Conservation (phyloP, 257 asterid species). For the Solanum lycopersicoides region DNA sequence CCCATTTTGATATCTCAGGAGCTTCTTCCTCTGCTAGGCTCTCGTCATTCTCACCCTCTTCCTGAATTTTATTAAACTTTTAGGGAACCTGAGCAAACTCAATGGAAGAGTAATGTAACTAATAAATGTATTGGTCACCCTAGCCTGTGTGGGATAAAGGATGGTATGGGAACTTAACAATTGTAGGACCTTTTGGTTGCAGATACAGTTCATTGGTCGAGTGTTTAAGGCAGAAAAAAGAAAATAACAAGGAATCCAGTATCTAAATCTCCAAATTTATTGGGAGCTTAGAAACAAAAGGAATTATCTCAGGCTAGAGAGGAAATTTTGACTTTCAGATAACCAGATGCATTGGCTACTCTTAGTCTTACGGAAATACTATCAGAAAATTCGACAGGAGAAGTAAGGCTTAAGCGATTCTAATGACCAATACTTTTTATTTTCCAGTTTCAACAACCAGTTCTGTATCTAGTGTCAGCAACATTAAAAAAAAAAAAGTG, state of each 20-base stretch:
- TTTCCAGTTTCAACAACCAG: neutral
- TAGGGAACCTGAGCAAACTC: neutral
- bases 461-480: neutral
- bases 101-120: neutral
- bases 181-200: neutral
- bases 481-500: neutral
- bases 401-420: neutral
- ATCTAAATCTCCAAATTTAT: neutral
- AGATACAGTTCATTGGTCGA: neutral
- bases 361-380: neutral
- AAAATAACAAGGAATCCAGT: neutral
- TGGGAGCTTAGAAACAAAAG: neutral
- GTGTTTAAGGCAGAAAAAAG: neutral
- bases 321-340: neutral
- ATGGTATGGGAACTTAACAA: neutral
- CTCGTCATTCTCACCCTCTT: constrained; percentile 26
- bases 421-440: neutral
- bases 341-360: neutral
- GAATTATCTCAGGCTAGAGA: neutral
- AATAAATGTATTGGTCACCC: neutral
- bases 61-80: constrained; percentile 18
- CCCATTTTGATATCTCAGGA: constrained; percentile 63
- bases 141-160: neutral
- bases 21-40: constrained; percentile 45
- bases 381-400: neutral